Conservation (phyloP, 1,284 basidiomycete species). For the Ceratobasidium sp. region DNA sequence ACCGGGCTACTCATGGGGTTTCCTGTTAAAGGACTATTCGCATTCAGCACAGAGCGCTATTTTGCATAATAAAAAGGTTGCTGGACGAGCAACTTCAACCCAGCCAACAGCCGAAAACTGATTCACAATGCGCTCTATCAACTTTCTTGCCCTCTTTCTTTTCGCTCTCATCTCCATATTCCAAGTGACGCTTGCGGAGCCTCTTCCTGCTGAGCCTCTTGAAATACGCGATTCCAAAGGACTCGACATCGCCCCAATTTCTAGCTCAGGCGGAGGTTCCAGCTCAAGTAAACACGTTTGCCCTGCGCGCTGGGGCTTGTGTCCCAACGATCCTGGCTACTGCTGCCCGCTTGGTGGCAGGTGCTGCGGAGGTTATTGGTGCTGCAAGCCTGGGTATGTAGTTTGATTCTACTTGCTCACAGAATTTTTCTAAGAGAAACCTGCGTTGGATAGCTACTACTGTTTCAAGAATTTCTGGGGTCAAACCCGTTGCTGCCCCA, state of each 20-base stretch:
- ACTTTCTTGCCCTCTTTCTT: neutral
- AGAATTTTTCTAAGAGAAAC: too few relatives aligned
- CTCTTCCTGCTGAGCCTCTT: neutral
- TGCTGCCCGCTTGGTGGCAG: conserved; percentile 17
- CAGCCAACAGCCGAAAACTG: neutral
- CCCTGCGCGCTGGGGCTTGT: neutral
- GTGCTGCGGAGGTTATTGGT: neutral
- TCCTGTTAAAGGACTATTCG: neutral
- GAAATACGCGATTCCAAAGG: neutral
- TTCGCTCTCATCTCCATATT: neutral
- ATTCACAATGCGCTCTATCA: neutral
- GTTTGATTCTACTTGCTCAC: too few relatives aligned
- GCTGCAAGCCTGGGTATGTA: conserved; percentile 21
- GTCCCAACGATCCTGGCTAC: neutral
- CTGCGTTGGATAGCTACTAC: neutral
- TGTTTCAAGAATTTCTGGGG: neutral
- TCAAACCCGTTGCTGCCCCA: conserved; percentile 8
- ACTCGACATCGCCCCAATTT: neutral
- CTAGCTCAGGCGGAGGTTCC: neutral
- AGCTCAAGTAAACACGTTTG: neutral
- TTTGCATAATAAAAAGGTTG: neutral
- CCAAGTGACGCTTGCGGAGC: neutral
- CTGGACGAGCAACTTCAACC: neutral
- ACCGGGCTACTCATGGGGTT: neutral
- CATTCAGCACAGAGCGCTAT: neutral